These are phyloP conservation scores for Penicillium sp. DNA, from an alignment of 2,329 filamentous ascomycete genomes.

Conservation along the genomic window DNA sequence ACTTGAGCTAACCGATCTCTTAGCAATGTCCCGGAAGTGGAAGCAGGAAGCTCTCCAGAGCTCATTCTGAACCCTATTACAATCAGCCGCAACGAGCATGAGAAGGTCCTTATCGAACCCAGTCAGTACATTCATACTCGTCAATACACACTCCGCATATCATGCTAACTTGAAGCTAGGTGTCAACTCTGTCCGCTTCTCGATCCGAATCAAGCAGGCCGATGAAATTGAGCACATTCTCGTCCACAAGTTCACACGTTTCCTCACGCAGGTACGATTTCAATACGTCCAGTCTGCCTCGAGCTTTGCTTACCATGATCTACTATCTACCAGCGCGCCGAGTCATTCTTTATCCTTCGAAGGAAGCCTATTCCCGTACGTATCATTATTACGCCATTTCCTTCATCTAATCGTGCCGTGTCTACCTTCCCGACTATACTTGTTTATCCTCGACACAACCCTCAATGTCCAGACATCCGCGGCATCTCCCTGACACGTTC, in stretches of 20 bases:
- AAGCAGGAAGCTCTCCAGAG: conserved; percentile 90
- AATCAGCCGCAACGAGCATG: conserved; percentile 94
- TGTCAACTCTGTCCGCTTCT: conserved; percentile 95
- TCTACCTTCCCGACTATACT: background rate
- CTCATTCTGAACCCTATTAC: conserved; percentile 89
- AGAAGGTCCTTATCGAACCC: conserved; percentile 72
- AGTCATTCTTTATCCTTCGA: conserved; percentile 94
- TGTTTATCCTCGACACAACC: background rate
- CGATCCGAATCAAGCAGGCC: conserved; percentile 99
- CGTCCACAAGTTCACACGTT: conserved; percentile 97
- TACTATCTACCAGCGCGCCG: conserved; percentile 58
- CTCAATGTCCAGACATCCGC: background rate
- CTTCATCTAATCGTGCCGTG: background rate
- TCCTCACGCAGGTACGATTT: conserved; percentile 80
- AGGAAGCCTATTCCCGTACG: conserved; percentile 91
- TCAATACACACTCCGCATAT: background rate
- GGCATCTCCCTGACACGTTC: background rate
- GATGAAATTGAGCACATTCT: conserved; percentile 96
- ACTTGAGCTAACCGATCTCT: background rate
- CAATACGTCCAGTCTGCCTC: background rate
- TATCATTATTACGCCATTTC: conserved; percentile 1
- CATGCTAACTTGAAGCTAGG: conserved; percentile 40
- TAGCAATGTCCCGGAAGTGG: conserved; percentile 91
- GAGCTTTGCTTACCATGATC: background rate
- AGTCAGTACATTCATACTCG: conserved; percentile 64